Evolutionary conservation across 768 basidiomycete species (phyloP), one percentile per base, ranked within the genome.

Genomic region (Hypholoma sublateritium): DNA sequence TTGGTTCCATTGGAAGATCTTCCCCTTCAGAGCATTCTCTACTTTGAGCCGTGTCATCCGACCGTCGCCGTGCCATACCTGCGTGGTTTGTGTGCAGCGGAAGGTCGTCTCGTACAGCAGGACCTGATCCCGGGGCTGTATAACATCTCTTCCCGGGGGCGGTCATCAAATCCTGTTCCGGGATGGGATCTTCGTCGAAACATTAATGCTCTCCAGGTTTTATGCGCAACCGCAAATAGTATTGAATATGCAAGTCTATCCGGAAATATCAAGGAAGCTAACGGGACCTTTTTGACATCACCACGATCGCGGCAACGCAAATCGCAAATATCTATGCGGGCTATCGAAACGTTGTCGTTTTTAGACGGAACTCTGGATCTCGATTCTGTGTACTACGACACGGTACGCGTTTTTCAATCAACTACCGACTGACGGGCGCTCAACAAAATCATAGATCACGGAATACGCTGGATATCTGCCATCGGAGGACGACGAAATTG

Each of bases 1-100:
- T 74, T 88, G 45, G 80, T 98, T 28, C 95, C 95, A 3, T 65
- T 81, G 39, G 68, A 70, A 12, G 86, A 89, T 55, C 82, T 99
- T 37, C 90, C 94, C 6, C 70, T 95, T 17, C 94, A 97, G 69
- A 77, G 76, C 0, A 81, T 82, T 22, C 77, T 95, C 50, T 67
- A 71, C 16, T 96, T 96, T 69, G 62, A 77, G 53, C 79, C 89
- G 54, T 84, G 86, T 67, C 72, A 79, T 22, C 62, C 81, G 6
- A 59, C 71, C 17, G 70, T 87, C 37, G 84, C 86, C 19, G 77
- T 75, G 14, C 85, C 86, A 7, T 94, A 89, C 71, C 82, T 96
- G 32, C 79, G 87, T 69, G 76, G 76, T 22, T 63, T 93, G 49
- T 85, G 85, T 59, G 72, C 75, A 19, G 74, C 74, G 3, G 86